Evolutionary conservation across 305 asterid species (phyloP).

Genomic region (Rubia peregrina): DNA sequence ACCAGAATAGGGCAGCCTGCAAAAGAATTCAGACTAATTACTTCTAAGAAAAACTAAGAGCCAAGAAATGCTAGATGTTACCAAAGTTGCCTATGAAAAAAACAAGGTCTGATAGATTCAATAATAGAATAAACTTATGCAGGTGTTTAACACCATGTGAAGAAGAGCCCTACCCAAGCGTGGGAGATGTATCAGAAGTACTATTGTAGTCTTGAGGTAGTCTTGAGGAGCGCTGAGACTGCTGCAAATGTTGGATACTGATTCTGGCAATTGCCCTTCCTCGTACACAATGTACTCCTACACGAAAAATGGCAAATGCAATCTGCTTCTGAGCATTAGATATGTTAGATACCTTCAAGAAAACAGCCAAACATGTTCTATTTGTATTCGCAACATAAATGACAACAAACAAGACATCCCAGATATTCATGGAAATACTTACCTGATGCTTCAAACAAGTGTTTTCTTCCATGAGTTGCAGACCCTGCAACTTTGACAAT

Average conservation of each 20-base stretch:
- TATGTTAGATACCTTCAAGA: conserved; percentile 38
- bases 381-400: not conserved
- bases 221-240: conserved; percentile 42
- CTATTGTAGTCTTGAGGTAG: conserved; percentile 30
- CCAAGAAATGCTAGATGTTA: too few species aligned
- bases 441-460: conserved; percentile 53
- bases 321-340: conserved; percentile 24
- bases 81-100: not conserved
- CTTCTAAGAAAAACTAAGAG: not conserved
- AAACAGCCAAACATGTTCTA: conserved; percentile 1
- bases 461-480: conserved; percentile 65
- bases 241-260: conserved; percentile 45
- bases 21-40: conserved; percentile 1
- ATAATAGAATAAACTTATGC: not conserved
- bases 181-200: conserved; percentile 57
- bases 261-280: conserved; percentile 70
- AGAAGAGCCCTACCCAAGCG: conserved; percentile 50
- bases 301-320: conserved; percentile 18
- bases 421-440: not conserved
- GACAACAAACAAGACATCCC: not conserved
- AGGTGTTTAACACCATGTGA: not conserved
- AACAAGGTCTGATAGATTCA: not conserved
- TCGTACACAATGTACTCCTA: conserved; percentile 36
- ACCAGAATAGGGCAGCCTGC: conserved; percentile 50
- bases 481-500: conserved; percentile 37